phyloP scores from a whole-genome alignment of 2,329 filamentous ascomycete species.

The Claviceps humidiphila region DNA sequence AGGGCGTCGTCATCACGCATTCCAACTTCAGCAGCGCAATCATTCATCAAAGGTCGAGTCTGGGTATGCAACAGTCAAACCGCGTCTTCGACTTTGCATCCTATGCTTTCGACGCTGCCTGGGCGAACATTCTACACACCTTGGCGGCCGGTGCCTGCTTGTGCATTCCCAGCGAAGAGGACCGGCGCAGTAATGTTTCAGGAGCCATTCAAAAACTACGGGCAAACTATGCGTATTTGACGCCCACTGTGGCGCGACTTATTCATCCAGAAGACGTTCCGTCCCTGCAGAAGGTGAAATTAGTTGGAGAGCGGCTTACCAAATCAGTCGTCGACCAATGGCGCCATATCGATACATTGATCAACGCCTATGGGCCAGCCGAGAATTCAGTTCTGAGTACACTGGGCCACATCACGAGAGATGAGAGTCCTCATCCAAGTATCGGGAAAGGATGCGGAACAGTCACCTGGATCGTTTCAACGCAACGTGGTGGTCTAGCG shows the following conservation, averaged over 20 bases:
- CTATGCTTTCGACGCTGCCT: not conserved
- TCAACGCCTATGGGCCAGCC: not conserved
- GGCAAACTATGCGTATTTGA: too few species aligned
- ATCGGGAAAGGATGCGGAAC: not conserved
- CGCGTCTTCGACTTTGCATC: conserved; percentile 18
- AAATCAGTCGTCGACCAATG: too few species aligned
- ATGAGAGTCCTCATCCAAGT: not conserved
- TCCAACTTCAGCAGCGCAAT: not conserved
- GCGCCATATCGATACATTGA: too few species aligned
- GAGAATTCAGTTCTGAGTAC: not conserved
- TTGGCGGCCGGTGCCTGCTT: too few species aligned
- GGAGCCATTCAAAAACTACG: too few species aligned
- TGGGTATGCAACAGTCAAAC: conserved; percentile 7
- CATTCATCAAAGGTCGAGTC: conserved; percentile 19
- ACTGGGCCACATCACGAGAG: conserved; percentile 2
- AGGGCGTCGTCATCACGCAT: not conserved
- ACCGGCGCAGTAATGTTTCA: too few species aligned
- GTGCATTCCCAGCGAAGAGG: too few species aligned
- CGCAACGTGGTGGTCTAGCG: not conserved
- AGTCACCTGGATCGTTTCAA: not conserved
- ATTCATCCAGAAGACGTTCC: too few species aligned
- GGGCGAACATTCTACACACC: too few species aligned
- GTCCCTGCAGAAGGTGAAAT: too few species aligned
- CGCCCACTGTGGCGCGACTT: too few species aligned
- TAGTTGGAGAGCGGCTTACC: too few species aligned